Conservation (phyloP, 1,284 basidiomycete species). For the Leccinum fuscescens region DNA sequence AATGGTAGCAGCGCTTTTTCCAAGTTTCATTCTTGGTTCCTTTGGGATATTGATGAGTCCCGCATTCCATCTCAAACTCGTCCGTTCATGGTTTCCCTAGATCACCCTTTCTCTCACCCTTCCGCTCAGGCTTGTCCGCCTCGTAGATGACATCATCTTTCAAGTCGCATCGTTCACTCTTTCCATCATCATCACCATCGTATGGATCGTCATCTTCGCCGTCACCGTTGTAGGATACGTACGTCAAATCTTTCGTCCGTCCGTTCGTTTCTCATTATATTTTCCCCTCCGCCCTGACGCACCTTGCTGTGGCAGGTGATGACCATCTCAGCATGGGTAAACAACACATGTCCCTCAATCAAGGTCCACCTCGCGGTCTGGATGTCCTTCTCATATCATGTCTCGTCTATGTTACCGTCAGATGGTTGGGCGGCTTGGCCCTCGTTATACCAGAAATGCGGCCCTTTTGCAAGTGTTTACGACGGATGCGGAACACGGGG, state of each 20-base stretch:
- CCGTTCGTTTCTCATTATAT: neutral
- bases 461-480: conserved; percentile 23
- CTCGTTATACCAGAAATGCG: conserved; percentile 6
- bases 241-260: conserved; percentile 26
- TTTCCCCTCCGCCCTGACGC: neutral
- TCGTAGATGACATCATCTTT: conserved; percentile 27
- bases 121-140: conserved; percentile 24
- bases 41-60: conserved; percentile 23
- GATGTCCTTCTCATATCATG: conserved; percentile 25
- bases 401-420: conserved; percentile 24
- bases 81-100: conserved; percentile 10
- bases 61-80: neutral
- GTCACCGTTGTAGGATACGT: conserved; percentile 22
- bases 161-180: conserved; percentile 23
- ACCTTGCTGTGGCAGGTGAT: conserved; percentile 13
- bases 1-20: conserved; percentile 18
- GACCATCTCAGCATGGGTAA: conserved; percentile 28
- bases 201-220: conserved; percentile 20
- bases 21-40: conserved; percentile 24
- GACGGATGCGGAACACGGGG: neutral
- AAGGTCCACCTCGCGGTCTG: conserved; percentile 24
- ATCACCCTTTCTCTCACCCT: conserved; percentile 20
- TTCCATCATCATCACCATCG: conserved; percentile 19
- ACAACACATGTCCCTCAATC: conserved; percentile 24
- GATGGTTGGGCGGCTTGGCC: conserved; percentile 24